Evolutionary conservation across 305 asterid species (phyloP), one percentile per base, ranked within the genome.

Genomic region (Rubia balearica): DNA sequence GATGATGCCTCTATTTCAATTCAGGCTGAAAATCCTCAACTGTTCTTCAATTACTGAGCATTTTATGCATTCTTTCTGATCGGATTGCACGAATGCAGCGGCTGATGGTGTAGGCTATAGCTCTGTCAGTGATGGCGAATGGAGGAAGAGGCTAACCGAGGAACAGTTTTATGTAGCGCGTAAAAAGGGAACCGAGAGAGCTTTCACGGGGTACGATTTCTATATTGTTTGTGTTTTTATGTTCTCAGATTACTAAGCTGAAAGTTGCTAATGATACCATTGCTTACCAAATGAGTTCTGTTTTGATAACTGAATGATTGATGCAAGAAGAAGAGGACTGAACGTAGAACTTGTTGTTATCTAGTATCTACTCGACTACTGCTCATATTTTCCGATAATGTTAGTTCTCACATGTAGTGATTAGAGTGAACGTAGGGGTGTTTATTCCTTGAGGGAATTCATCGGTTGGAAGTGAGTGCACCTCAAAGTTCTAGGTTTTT

Each of bases 171-270:
- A 90, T 67, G 62, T 90, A 43, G 85, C 98, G 59, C 82, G 96
- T 68, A 73, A 88, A 75, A 92, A 90, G 96, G 96, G 96, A 57
- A 92, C 98, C 21, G 98, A 92, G 85, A 86, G 91, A 79, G 95
- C 98, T 69, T 92, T 90, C 88, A 82, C 90, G n/a, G 98, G 98
- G 98, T 92, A 86, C 3, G 17, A 61, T 68, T 61, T 71, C 65
- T 14, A 53, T 19, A 16, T 66, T 12, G 21, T 41, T 53, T n/a
- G 14, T n/a, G 10, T 56, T 59, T n/a, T 49, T 14, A 40, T 14
- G 5, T 0, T 16, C 67, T 38, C 45, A 30, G 12, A 22, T 38
- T 27, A 45, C 21, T 63, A 24, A 19, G 40, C 30, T 64, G 55
- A n/a, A 72, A 62, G n/a, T 61, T 48, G 62, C 13, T 61, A 9